Evolutionary conservation across 495 filamentous ascomycete genomes (phyloP), one percentile per base, ranked within the genome.

Genomic region (Cudoniella acicularis): DNA sequence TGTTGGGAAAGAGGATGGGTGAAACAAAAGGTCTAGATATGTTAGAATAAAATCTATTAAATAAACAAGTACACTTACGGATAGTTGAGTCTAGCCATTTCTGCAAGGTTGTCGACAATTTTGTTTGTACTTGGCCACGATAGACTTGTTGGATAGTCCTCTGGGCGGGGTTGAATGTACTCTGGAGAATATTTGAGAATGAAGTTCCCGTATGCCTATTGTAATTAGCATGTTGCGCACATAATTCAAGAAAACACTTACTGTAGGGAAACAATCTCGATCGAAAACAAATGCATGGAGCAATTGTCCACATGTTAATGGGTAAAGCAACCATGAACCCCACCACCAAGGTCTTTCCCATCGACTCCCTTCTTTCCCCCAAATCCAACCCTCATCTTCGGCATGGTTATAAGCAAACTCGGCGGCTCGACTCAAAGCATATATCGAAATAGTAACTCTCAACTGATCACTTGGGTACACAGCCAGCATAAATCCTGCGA

Each of bases 241-340:
- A 48, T 42, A 16, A 47, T 9, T 18, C 11, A 21, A 45, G 21
- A 22, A 40, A 13, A 6, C 20, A 60, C 63, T 1, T 67, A 82
- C 82, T 68, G 73, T 76, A 0, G 93, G 92, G 60, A 92, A 90
- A 68, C 87, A 90, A 65, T 96, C 92, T 50, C 89, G 81, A 69
- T 98, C 92, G 75, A 97, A 98, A 25, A 97, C 83, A 71, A 92
- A 89, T 1, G 93, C 87, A 71, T 97, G 91, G 52, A 97, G 76
- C 52, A 98, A 77, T 74, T 98, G 94, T 27, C 92, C 94, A 67
- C 85, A 90, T 11, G 91, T 86, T n/a, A 95, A 67, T 0, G 94
- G 94, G 80, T 96, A 92, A 65, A 98, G 74, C 79, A 98, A 77
- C 93, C 93, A 98, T 68, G 91, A 96, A 21, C 93, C 94, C 78